Base-by-base conservation (phyloP, 805 yeast species). In the Pichia cephalocereana region DNA sequence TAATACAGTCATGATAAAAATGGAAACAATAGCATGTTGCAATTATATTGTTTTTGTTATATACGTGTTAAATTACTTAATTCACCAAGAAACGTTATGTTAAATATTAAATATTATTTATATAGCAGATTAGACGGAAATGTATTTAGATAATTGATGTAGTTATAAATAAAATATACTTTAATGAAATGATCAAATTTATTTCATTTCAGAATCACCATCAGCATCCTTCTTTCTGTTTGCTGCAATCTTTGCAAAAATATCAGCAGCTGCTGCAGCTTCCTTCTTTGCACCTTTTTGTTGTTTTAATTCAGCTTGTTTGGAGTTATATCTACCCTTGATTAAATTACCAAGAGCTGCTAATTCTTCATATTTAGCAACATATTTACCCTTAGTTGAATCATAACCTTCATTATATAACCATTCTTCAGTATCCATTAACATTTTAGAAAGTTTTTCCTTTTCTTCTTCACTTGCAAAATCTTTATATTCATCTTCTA, bases 331-430 rank as follows among this genome's bases (percentile, higher is more conserved):
- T 75, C 99, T 83, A 63, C 96, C 98, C 74, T 83, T 86, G 71
- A 93, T 88, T 58, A 93, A 74, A 77, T 93, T 91, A 69, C 99
- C 99, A 59, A 83, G 75, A 40, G 96, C 79, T 42, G 96, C 95
- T 64, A 93, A 82, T 71, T 93, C 99, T 74, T 93, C 98, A 72
- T 89, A 89, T 72, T 86, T 90, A 64, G 99, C 98, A 70, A 95
- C 83, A 77, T 91, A 93, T 69, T 85, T 87, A 61, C 93, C 99
- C 80, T 93, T 90, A 63, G 90, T 77, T 54, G 97, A 80, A 69
- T 93, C 99, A 66, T 86, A 89, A 65, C 98, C 98, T 49, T 89
- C 99, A 54, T 86, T 96, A 71, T 93, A 93, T 63, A 93, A 80
- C 99, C 99, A 93, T 65, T 91, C 96, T 78, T 93, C 99, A 57